phyloP scores from a whole-genome alignment of 495 filamentous ascomycete species.

The Lentithecium fluviatile region DNA sequence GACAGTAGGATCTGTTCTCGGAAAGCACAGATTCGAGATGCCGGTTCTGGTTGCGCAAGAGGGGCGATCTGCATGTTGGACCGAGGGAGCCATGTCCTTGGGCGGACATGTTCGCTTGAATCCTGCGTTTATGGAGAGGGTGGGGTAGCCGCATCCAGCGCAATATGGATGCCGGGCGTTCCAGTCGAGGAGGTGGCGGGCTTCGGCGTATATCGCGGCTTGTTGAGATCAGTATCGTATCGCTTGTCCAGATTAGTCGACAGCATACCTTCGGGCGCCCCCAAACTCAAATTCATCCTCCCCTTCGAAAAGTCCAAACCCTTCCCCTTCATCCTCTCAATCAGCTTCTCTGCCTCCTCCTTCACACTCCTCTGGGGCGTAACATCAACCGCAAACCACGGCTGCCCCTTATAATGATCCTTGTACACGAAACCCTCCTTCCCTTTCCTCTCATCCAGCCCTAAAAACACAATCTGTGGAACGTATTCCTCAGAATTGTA shows the following conservation, averaged over 20 bases:
- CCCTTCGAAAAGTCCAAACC: constrained; percentile 61
- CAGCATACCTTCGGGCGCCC: constrained; percentile 58
- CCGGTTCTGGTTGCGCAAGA: constrained; percentile 75
- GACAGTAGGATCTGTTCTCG: constrained; percentile 90
- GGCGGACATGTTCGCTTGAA: constrained; percentile 89
- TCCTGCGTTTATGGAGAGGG: constrained; percentile 82
- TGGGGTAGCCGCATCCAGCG: constrained; percentile 78
- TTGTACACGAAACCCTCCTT: constrained; percentile 53
- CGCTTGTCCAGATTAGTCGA: neutral
- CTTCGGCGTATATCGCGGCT: constrained; percentile 92
- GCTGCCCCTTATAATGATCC: constrained; percentile 66
- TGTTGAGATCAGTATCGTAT: constrained; percentile 9
- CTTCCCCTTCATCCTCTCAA: constrained; percentile 57
- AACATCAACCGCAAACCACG: constrained; percentile 87
- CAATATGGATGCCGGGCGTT: constrained; percentile 92
- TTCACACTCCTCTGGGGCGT: constrained; percentile 64
- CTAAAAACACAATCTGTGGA: constrained; percentile 79
- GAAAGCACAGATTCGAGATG: constrained; percentile 82
- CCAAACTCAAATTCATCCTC: constrained; percentile 57
- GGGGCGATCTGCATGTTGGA: constrained; percentile 46
- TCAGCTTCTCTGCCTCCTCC: constrained; percentile 51
- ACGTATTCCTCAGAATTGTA: constrained; percentile 70
- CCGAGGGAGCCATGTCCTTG: constrained; percentile 66
- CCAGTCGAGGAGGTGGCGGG: constrained; percentile 89
- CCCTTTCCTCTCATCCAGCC: constrained; percentile 63